Percentiles rank a stretch among this genome's conserved stretches.
Evolutionary conservation across 306 rosid species (phyloP).

Genomic region (Cucurbita ficifolia): DNA sequence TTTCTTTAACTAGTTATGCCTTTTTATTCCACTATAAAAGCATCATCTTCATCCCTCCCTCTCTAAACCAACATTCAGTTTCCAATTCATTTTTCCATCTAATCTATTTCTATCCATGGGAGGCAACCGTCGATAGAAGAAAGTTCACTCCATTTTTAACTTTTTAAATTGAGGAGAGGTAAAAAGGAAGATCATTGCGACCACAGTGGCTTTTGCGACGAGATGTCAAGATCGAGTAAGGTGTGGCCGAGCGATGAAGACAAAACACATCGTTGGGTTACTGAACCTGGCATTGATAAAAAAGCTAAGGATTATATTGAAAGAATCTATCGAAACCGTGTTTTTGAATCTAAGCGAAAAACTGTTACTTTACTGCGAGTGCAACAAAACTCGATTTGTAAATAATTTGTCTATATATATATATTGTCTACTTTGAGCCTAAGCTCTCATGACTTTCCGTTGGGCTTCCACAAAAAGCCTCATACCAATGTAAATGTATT

Average conservation of each 20-base stretch:
- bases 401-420: not conserved
- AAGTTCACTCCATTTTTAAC: conserved; percentile 26
- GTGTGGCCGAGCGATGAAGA: conserved; percentile 29
- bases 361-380: not conserved
- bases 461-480: too few relatives aligned
- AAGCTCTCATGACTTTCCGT: too few relatives aligned
- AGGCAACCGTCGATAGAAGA: not conserved
- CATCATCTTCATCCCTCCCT: not conserved
- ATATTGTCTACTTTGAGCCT: too few relatives aligned
- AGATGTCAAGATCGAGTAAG: conserved; percentile 17
- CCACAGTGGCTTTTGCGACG: conserved; percentile 10
- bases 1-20: not conserved
- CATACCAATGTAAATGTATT: too few relatives aligned
- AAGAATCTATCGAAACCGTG: not conserved
- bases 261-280: not conserved
- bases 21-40: not conserved
- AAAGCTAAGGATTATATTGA: not conserved
- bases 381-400: not conserved
- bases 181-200: conserved; percentile 5
- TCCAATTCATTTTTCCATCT: not conserved
- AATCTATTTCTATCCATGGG: not conserved
- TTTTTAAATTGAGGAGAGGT: conserved; percentile 28
- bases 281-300: not conserved
- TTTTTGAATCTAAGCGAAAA: not conserved
- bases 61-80: not conserved